phyloP scores from a whole-genome alignment of 2,329 filamentous ascomycete genomes.

The Cladosporium phlei region DNA sequence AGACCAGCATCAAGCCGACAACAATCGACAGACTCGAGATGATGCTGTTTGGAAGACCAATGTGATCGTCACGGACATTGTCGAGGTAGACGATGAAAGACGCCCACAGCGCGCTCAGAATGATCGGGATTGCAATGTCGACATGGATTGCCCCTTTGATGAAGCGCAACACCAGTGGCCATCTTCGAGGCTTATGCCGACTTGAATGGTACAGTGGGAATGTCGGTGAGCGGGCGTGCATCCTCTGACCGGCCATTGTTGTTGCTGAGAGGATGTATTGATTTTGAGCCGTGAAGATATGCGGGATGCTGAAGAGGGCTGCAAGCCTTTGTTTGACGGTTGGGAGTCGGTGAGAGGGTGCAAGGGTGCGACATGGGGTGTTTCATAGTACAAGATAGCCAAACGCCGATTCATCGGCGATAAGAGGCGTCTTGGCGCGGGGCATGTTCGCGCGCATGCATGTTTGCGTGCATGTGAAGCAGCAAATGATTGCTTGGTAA shows the following conservation, averaged over 20 bases:
- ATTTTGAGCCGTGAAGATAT: too few relatives aligned
- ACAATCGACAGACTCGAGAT: constrained; percentile 62
- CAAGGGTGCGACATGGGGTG: neutral
- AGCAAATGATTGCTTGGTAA: too few relatives aligned
- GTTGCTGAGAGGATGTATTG: neutral
- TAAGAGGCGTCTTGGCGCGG: constrained; percentile 4
- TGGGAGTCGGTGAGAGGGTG: neutral
- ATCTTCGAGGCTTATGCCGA: constrained; percentile 48
- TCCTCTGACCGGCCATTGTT: neutral
- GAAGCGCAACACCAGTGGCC: constrained; percentile 61
- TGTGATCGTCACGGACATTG: constrained; percentile 35
- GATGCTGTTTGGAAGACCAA: constrained; percentile 55
- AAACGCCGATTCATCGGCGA: neutral
- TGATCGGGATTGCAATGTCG: constrained; percentile 53
- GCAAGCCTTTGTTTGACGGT: too few relatives aligned
- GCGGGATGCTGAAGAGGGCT: too few relatives aligned
- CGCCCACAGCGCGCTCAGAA: constrained; percentile 55
- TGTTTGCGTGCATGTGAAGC: too few relatives aligned
- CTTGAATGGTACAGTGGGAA: constrained; percentile 43
- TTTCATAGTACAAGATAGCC: neutral
- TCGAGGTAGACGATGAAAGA: constrained; percentile 57
- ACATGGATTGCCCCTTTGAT: constrained; percentile 60
- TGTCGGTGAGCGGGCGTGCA: constrained; percentile 27
- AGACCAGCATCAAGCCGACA: constrained; percentile 63
- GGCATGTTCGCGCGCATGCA: neutral